These are phyloP conservation scores for Phellopilus nigrolimitatus DNA, from an alignment of 1,284 basidiomycete species.

Conservation along the genomic window DNA sequence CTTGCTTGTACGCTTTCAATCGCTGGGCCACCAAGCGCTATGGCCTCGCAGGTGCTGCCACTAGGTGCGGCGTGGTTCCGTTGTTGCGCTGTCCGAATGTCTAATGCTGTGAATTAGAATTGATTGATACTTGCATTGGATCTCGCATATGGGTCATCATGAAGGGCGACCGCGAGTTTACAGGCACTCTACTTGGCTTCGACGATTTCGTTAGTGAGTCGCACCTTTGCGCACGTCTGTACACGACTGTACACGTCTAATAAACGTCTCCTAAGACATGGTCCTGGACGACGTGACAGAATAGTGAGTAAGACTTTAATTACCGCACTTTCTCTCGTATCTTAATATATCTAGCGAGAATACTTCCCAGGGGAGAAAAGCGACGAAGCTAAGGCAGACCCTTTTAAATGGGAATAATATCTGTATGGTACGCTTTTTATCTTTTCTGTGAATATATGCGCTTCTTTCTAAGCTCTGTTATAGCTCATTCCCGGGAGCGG, in stretches of 20 bases:
- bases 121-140: conserved; percentile 94
- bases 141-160: conserved; percentile 95
- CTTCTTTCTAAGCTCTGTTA: conserved; percentile 13
- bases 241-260: neutral
- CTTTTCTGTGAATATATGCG: conserved; percentile 3
- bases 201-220: conserved; percentile 99
- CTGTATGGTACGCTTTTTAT: conserved; percentile 71
- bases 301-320: conserved; percentile 55
- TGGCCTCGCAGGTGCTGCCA: conserved; percentile 54
- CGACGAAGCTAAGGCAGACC: conserved; percentile 85
- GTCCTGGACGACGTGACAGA: conserved; percentile 97
- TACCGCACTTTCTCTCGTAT: conserved; percentile 19
- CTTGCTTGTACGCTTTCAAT: neutral
- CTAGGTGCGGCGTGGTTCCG: conserved; percentile 34
- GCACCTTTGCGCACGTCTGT: neutral
- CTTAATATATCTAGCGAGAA: conserved; percentile 57
- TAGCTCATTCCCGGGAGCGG: conserved; percentile 73
- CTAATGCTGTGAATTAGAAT: conserved; percentile 46
- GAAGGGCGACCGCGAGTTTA: conserved; percentile 95
- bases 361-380: conserved; percentile 78
- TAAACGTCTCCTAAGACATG: conserved; percentile 66
- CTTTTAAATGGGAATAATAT: conserved; percentile 97
- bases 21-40: conserved; percentile 24
- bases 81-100: conserved; percentile 22
- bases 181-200: conserved; percentile 93